These are phyloP conservation scores for Pleurotus cornucopiae DNA, from an alignment of 768 basidiomycete species.

Conservation along the genomic window DNA sequence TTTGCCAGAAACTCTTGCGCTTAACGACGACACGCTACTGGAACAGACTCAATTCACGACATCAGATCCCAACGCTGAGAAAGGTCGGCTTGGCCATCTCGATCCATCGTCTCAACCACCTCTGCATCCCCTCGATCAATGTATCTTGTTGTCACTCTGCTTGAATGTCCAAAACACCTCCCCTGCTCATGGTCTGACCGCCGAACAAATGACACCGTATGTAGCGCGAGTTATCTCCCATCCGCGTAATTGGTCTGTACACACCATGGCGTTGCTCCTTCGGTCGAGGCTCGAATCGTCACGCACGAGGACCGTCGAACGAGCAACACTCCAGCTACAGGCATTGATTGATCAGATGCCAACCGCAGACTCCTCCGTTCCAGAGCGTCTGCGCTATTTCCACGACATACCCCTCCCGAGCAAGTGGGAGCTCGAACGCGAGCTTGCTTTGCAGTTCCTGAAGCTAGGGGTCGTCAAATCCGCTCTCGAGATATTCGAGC, in stretches of 20 bases:
- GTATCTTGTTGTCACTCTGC: conserved; percentile 86
- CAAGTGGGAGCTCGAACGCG: conserved; percentile 91
- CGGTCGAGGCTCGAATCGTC: conserved; percentile 87
- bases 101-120: conserved; percentile 82
- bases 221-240: conserved; percentile 85
- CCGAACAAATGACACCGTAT: conserved; percentile 91
- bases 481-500: conserved; percentile 90
- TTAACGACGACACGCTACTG: conserved; percentile 95
- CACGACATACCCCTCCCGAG: conserved; percentile 81
- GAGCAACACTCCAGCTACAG: conserved; percentile 88
- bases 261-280: conserved; percentile 93
- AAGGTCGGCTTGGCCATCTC: conserved; percentile 58
- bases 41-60: conserved; percentile 92
- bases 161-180: conserved; percentile 88
- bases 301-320: conserved; percentile 89
- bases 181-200: conserved; percentile 85
- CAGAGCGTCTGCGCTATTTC: conserved; percentile 77
- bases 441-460: conserved; percentile 81
- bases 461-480: conserved; percentile 84
- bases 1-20: conserved; percentile 73
- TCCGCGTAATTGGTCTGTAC: conserved; percentile 91
- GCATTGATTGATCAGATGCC: conserved; percentile 97
- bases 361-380: conserved; percentile 67
- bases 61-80: conserved; percentile 44
- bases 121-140: conserved; percentile 91